Base-by-base conservation (phyloP, 2,329 filamentous ascomycete genomes). In the Dothistroma pini region DNA sequence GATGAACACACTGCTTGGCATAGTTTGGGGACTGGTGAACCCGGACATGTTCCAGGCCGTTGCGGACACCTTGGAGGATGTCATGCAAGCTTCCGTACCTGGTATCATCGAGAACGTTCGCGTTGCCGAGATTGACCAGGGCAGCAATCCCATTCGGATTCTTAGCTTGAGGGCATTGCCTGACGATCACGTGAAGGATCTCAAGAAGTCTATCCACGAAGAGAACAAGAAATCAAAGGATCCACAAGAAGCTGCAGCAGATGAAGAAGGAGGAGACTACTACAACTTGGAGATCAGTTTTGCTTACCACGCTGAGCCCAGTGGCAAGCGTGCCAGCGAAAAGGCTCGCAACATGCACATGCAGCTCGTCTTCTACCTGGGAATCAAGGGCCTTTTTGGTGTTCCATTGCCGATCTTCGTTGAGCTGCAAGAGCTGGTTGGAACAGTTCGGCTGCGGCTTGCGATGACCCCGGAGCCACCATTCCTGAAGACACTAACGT, bases 61-160 rank as follows among this genome's bases (percentile, higher is more conserved):
- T 9, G 93, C 93, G n/a, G 95, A 97, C 72, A 97, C 90, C 12
- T 84, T 95, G 6, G 90, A 95, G 76, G 93, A 97, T 74, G 90
- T 97, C 67, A 97, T 97, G 93, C 92, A 96, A 74, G 93, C 93
- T 21, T 96, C 91, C 0, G 89, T 97, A 0, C 95, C 95, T 0
- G 87, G 89, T 1, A 80, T 97, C 44, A 92, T 99, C 66, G 93
- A 97, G 74, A 95, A 96, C 67, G 92, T 99, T 51, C 89, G 93
- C 67, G 91, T 97, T 22, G 92, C 93, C 62, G 93, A 97, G 69
- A 96, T 99, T 69, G 91, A 91, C 54, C 95, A 97, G 75, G 95
- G 95, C 31, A 91, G 83, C 75, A 97, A 97, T 68, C 91, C 95
- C 0, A 81, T 97, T 59, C 87, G 93, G 9, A 90, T 97, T 56